Base-by-base conservation (phyloP, 257 asterid species). In the Salvia miltiorrhiza region DNA sequence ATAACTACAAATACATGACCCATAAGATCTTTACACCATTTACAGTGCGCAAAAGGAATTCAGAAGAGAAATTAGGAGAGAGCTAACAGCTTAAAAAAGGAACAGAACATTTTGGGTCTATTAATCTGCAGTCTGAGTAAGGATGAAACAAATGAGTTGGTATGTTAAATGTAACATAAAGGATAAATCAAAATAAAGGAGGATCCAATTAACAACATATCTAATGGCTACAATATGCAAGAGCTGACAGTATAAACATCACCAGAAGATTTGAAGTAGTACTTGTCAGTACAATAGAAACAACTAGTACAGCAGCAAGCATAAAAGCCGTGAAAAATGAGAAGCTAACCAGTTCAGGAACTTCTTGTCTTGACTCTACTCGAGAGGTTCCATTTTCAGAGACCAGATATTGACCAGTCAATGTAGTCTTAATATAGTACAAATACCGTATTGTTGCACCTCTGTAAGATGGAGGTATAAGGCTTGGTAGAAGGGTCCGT, bases 381-480 rank as follows among this genome's bases (percentile, higher is more conserved):
- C 16, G 75, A 52, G 75, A 33, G 44, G 71, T 61, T 68, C 71
- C 79, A 75, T 68, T 70, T 59, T 68, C 75, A 62, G 62, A 54
- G 41, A 32, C 16, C 62, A 75, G 65, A 68, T 75, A 75, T 33
- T 69, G 67, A 3, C 75, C 71, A 43, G 79, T 68, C 71, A 75
- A 75, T 44, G 61, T 40, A 62, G 67, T 53, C 71, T 60, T 68
- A 61, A 75, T 58, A 62, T 68, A 75, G 75, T 75, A 75, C 54
- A 75, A 37, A 69, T 75, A 75, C 49, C 79, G 79, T 68, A 75
- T 68, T 43, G 79, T 68, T 41, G 79, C 79, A 40, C 79, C 79
- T 75, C 67, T 61, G 71, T 75, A 75, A 50, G 79, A 60, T 41
- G 79, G 79, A 68, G 79, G 75, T 61, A 75, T 75, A 60, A 75